A percentile compares a stretch with the other conserved stretches of the same genome.
These are phyloP conservation scores for Fusarium subglutinans DNA, from an alignment of 2,329 filamentous ascomycete species.

Conservation along the genomic window DNA sequence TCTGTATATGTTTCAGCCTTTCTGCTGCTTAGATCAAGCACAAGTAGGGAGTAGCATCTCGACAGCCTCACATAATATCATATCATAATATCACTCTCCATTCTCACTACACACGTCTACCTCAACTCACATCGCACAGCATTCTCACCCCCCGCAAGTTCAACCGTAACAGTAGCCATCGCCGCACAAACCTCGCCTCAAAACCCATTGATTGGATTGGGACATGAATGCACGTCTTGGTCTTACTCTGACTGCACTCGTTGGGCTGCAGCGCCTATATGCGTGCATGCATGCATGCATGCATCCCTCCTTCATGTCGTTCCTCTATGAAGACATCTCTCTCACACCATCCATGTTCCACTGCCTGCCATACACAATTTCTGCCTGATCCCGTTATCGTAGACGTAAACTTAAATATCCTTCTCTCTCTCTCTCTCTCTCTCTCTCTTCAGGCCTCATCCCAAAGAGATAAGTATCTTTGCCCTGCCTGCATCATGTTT, in stretches of 20 bases:
- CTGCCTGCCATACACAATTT: neutral
- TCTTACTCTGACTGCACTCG: slow-evolving; percentile 16
- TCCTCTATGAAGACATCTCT: slow-evolving; percentile 10
- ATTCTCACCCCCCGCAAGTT: slow-evolving; percentile 30
- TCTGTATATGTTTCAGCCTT: neutral
- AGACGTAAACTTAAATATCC: slow-evolving; percentile 33
- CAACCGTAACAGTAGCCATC: neutral
- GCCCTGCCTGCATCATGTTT: slow-evolving; percentile 16
- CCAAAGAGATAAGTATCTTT: slow-evolving; percentile 10
- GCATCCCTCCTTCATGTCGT: slow-evolving; percentile 25
- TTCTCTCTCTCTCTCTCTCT: neutral
- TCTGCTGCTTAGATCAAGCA: neutral
- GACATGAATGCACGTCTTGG: slow-evolving; percentile 17
- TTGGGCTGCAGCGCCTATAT: slow-evolving; percentile 39
- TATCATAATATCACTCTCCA: neutral
- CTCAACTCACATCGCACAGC: slow-evolving; percentile 26
- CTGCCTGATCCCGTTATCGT: slow-evolving; percentile 13
- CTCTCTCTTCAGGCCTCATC: slow-evolving; percentile 5
- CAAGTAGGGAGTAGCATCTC: neutral
- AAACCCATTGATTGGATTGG: slow-evolving; percentile 40
- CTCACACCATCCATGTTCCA: slow-evolving; percentile 33
- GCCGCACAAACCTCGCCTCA: slow-evolving; percentile 31
- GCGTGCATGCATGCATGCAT: slow-evolving; percentile 32
- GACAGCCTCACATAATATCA: neutral
- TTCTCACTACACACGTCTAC: neutral